Evolutionary conservation across 2,329 filamentous ascomycete species (phyloP).

Genomic region (Polytolypa hystricis): DNA sequence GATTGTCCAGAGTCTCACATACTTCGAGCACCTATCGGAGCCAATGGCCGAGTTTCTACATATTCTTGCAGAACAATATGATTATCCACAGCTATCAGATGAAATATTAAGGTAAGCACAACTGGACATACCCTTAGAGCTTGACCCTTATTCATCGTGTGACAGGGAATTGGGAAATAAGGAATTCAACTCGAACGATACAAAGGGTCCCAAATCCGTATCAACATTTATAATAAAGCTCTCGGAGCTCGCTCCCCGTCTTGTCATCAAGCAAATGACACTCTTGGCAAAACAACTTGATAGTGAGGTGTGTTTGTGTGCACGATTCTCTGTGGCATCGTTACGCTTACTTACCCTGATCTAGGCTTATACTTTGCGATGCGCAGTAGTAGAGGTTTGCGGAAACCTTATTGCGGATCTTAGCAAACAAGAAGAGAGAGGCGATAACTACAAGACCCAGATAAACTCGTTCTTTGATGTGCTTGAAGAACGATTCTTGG

Average conservation of each 20-base stretch:
- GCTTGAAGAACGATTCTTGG: constrained; percentile 87
- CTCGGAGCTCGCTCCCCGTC: constrained; percentile 77
- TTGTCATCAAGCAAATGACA: constrained; percentile 97
- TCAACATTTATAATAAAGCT: constrained; percentile 88
- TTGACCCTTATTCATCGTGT: constrained; percentile 13
- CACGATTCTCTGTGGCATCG: neutral
- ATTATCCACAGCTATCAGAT: constrained; percentile 88
- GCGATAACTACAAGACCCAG: constrained; percentile 87
- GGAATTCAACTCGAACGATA: constrained; percentile 95
- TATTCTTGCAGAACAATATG: constrained; percentile 92
- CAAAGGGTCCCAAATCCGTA: constrained; percentile 88
- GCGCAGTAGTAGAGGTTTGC: constrained; percentile 90
- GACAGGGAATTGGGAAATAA: constrained; percentile 81
- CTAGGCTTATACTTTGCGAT: constrained; percentile 82
- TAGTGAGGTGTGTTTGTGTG: constrained; percentile 56
- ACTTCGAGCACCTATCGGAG: constrained; percentile 97
- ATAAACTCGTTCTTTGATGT: constrained; percentile 97
- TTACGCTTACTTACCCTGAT: constrained; percentile 9
- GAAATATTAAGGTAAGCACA: constrained; percentile 58
- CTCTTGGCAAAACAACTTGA: constrained; percentile 88
- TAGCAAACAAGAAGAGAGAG: constrained; percentile 80
- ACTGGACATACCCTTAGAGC: neutral
- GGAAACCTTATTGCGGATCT: constrained; percentile 89
- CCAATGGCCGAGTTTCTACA: constrained; percentile 98
- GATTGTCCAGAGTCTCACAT: constrained; percentile 93